A percentile compares a stretch with the other conserved stretches of the same genome.
These are phyloP conservation scores for Chionographis japonica DNA, from an alignment of 106 monocot genomes.

Conservation along the genomic window DNA sequence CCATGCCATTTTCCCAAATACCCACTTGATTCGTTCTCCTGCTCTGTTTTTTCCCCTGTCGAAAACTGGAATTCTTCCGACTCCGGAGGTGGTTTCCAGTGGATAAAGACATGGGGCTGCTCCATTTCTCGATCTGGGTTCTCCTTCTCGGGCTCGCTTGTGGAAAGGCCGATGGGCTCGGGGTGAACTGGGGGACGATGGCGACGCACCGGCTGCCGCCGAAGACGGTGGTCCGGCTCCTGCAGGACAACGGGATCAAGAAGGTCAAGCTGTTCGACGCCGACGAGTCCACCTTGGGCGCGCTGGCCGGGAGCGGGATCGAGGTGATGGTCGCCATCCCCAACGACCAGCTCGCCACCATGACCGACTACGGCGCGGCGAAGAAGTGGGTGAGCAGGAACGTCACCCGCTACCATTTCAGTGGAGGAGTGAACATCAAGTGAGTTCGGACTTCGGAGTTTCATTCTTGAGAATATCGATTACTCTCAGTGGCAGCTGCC, in stretches of 20 bases:
- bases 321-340: conserved; percentile 56
- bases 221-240: conserved; percentile 39
- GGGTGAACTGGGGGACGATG: conserved; percentile 64
- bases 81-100: neutral
- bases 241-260: conserved; percentile 52
- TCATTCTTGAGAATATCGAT: no score
- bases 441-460: conserved; percentile 9
- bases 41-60: no score
- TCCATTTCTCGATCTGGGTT: neutral
- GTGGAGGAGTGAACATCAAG: conserved; percentile 50
- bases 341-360: conserved; percentile 29
- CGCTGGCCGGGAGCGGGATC: conserved; percentile 32
- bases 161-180: conserved; percentile 5
- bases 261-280: conserved; percentile 60
- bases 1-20: no score
- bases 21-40: no score
- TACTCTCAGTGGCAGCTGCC: no score
- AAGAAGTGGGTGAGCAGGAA: conserved; percentile 42
- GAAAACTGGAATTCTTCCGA: no score
- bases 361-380: conserved; percentile 37
- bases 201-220: conserved; percentile 44
- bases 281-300: conserved; percentile 21
- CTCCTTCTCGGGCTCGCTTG: conserved; percentile 1
- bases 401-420: conserved; percentile 33
- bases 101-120: neutral